Evolutionary conservation across 805 yeast genomes (phyloP).

Genomic region (Saccharomycopsis fermentans): DNA sequence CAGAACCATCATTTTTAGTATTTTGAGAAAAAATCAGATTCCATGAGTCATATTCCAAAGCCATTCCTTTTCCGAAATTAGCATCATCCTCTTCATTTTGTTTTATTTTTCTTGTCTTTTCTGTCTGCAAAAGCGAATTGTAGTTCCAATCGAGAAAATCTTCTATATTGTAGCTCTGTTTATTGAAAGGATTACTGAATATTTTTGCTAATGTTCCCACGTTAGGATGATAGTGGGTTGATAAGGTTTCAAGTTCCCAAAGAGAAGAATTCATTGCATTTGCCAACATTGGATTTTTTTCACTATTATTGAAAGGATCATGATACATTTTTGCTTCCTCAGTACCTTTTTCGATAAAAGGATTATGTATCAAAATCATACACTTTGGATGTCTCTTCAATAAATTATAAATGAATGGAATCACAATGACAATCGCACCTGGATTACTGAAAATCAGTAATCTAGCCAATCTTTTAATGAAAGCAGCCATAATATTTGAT

Average conservation of each 20-base stretch:
- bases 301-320: conserved; percentile 62
- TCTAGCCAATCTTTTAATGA: conserved; percentile 73
- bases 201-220: conserved; percentile 86
- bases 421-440: conserved; percentile 72
- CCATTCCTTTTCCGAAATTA: conserved; percentile 11
- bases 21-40: neutral
- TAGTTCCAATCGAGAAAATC: conserved; percentile 93
- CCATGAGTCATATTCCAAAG: conserved; percentile 15
- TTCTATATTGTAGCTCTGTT: conserved; percentile 79
- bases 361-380: conserved; percentile 71
- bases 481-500: conserved; percentile 74
- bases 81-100: conserved; percentile 32
- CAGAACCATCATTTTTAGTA: neutral
- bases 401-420: conserved; percentile 88
- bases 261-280: conserved; percentile 75
- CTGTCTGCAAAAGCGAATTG: conserved; percentile 51
- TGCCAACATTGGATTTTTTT: conserved; percentile 67
- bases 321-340: conserved; percentile 26
- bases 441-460: conserved; percentile 73
- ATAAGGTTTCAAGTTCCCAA: conserved; percentile 82
- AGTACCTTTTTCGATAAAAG: conserved; percentile 15
- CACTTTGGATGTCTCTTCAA: conserved; percentile 89
- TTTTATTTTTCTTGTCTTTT: conserved; percentile 44
- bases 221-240: conserved; percentile 88
- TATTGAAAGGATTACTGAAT: conserved; percentile 81